A percentile compares a stretch with the other conserved stretches of the same genome.
phyloP scores from a whole-genome alignment of 1,284 basidiomycete species.

The Afroboletus lepidellus region DNA sequence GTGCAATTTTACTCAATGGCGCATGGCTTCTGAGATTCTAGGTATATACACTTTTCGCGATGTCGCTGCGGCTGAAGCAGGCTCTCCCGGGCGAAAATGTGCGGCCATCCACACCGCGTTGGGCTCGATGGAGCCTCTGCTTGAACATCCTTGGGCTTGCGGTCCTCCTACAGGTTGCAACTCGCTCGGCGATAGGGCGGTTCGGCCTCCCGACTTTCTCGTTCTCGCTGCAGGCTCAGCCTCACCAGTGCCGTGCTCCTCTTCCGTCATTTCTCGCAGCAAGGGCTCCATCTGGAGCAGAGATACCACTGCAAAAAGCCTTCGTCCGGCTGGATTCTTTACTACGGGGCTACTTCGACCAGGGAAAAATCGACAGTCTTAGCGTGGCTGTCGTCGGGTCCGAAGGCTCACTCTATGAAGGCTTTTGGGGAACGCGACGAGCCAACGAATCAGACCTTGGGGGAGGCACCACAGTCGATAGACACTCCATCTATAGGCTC shows the following conservation, averaged over 20 bases:
- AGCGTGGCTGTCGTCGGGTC: constrained; percentile 30
- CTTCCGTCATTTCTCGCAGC: constrained; percentile 20
- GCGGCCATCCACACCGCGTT: constrained; percentile 6
- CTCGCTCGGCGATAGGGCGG: not conserved
- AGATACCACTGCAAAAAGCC: constrained; percentile 11
- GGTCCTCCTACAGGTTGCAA: constrained; percentile 10
- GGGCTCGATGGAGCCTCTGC: constrained; percentile 23
- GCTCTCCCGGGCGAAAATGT: not conserved
- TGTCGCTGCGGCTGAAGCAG: not conserved
- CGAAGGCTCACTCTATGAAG: constrained; percentile 28
- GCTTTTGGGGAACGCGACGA: constrained; percentile 30
- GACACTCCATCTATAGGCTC: constrained; percentile 47
- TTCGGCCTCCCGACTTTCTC: not conserved
- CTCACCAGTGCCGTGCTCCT: constrained; percentile 17
- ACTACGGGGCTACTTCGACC: constrained; percentile 14
- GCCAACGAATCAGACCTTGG: constrained; percentile 43
- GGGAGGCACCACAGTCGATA: constrained; percentile 25
- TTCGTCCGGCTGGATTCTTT: constrained; percentile 9
- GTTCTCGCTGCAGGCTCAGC: not conserved
- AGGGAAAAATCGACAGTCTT: constrained; percentile 26
- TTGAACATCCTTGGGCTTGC: constrained; percentile 15
- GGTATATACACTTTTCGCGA: not conserved
- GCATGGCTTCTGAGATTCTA: too few relatives aligned
- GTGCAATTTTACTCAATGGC: too few relatives aligned
- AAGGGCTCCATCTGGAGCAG: constrained; percentile 15